Evolutionary conservation across 176 grass and related monocot genomes (phyloP).

Genomic region (Dendrocalamus sinicus): DNA sequence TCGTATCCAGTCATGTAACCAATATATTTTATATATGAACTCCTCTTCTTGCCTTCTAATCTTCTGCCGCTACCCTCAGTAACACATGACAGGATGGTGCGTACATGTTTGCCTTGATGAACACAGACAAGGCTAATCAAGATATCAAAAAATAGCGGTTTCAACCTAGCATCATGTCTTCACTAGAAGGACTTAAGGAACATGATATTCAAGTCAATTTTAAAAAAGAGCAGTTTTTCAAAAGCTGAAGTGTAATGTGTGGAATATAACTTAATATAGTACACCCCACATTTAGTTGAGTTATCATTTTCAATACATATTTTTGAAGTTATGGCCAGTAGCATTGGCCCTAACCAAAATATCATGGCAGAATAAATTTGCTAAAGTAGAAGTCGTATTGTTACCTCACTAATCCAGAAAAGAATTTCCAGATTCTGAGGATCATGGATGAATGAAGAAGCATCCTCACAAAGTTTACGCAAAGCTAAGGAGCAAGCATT

Average conservation of each 20-base stretch:
- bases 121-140: neutral
- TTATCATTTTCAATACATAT: neutral
- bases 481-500: conserved; percentile 85
- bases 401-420: conserved; percentile 96
- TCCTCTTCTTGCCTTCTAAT: no score
- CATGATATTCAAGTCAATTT: neutral
- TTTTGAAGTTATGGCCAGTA: neutral
- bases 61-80: neutral
- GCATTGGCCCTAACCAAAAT: conserved; percentile 7
- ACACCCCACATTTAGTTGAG: neutral
- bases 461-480: conserved; percentile 95
- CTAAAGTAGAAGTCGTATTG: conserved; percentile 1
- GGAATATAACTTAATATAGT: neutral
- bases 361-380: conserved; percentile 26
- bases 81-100: neutral
- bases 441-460: conserved; percentile 72
- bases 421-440: conserved; percentile 87
- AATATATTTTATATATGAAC: no score
- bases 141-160: conserved; percentile 1
- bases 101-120: neutral
- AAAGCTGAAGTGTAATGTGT: neutral
- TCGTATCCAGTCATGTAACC: neutral
- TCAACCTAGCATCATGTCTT: conserved; percentile 2
- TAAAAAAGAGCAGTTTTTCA: conserved; percentile 11
- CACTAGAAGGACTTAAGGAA: neutral